Evolutionary conservation across 2,329 filamentous ascomycete genomes (phyloP), one percentile per base, ranked within the genome.

Genomic region (Davidsoniella neocaledoniae): DNA sequence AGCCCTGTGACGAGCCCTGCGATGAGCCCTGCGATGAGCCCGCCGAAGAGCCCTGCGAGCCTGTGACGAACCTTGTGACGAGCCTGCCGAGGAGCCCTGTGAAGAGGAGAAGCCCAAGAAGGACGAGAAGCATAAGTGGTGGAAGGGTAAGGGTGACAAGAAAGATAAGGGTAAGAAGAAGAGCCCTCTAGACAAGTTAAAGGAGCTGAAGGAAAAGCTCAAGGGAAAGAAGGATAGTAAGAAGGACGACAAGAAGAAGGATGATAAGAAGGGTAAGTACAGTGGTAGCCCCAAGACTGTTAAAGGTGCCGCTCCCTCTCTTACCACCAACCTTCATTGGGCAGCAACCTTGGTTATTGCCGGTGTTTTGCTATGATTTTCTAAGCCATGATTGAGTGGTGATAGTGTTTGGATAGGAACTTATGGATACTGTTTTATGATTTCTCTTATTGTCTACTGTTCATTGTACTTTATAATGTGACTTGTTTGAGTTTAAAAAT

Each of bases 101-200:
- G 48, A 49, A 46, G 46, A 53, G 5, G 29, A 46, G 43, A 53
- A 48, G 47, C 41, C 33, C 40, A 49, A 55, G 52, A 46, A 50
- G n/a, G 53, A 46, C 25, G 46, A 53, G 43, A 52, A 54, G 46
- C 48, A 56, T 38, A 54, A 53, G 49, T 53, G 51, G 51, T 53
- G 43, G 46, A 53, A 53, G 51, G 51, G 47, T 29, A 53, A 53
- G 43, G 42, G 41, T 29, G 40, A 49, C 26, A 44, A 42, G 43
- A 53, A 53, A 26, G 39, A 46, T 23, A 45, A 51, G 49, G 45
- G 40, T 8, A 48, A 52, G 39, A 52, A 48, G 44, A 38, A 49
- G n/a, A 46, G 36, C 10, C 36, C 36, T 17, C 26, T 33, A 3
- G 49, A 46, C 21, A 51, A 51, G 49, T 43, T 51, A 16, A 47